Base-by-base conservation (phyloP, 2,329 filamentous ascomycete species). In the Pseudocercospora fuligena region DNA sequence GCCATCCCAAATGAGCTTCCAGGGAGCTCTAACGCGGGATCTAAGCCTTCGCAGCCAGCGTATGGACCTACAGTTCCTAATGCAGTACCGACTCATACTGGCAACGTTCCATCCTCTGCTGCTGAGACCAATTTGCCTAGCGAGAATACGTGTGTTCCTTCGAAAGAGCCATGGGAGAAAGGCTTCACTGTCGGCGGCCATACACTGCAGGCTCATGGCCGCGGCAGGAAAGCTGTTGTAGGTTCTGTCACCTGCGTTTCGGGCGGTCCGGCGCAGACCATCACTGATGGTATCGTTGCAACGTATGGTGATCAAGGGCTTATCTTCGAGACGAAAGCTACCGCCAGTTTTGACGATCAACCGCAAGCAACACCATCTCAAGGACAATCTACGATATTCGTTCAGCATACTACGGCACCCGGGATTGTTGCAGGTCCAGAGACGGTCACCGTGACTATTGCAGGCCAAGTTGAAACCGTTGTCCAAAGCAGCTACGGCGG, bases 241-340 rank as follows among this genome's bases (percentile, higher is more conserved):
- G 72, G 67, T 9, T 60, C 65, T 6, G 53, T 68, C 16, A 73
- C 71, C 19, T 49, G 66, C 9, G 60, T 59, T 19, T 46, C 60
- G 5, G 69, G 69, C 14, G 71, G 70, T 14, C 43, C 67, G 5
- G 57, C 64, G 2, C 59, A 71, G 27, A 71, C 67, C 3, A 61
- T 75, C 8, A 43, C 65, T 1, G 62, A 68, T 29, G 72, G 72
- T 3, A 57, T 59, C 11, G 53, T 68, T 3, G 64, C 61, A 21
- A 69, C 66, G n/a, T 70, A 69, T 60, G 69, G 62, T 23, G 46
- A 63, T 16, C 25, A 61, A 3, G 71, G 70, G 29, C 25, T 71
- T 14, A 64, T 70, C 6, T 63, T 72, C n/a, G 53, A 66, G 21
- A 53, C 62, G 16, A 43, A 11, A 25, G 65, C 61, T 5, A 62